Base-by-base conservation (phyloP, 208 protist species). In the Leishmania braziliensis region DNA sequence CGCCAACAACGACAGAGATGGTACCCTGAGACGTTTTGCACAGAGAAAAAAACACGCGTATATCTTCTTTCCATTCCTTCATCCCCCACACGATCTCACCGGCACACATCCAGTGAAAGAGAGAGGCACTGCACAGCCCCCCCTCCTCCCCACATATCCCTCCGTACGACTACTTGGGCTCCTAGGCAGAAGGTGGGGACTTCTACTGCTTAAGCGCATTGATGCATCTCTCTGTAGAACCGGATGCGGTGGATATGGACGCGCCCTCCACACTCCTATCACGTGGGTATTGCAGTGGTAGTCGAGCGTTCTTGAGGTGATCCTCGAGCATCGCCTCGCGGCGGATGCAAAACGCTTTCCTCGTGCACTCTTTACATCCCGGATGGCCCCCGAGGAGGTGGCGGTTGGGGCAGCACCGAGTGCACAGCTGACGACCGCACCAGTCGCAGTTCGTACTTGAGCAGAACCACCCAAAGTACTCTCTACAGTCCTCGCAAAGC, bases 381-480 rank as follows among this genome's bases (percentile, higher is more conserved):
- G 94, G 94, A 50, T 93, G 92, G 48, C 90, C 88, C 29, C 85
- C 68, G 29, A 96, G 82, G 29, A 97, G 85, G 76, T 96, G 83
- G 23, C 88, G 89, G 10, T 85, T 75, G 5, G 94, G 94, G 74
- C 92, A 95, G 84, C 94, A 97, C 18, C 90, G 88, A 2, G 65
- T 87, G 84, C 94, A 97, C 26, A 95, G 84, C 81, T 94, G 86
- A 5, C 89, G 79, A 5, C 94, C 94, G 65, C 94, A 97, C 90
- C 89, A 94, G 78, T 95, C 88, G 80, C 94, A 97, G 86, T 97
- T 97, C 33, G 88, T 93, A 75, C 90, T 88, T 26, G 72, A 69
- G 46, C 83, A 86, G 73, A 95, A 92, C 88, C 87, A 95, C 23
- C 88, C 88, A 71, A 94, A 95, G 53, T 81, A 87, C 72, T 89